phyloP scores from a whole-genome alignment of 2,329 filamentous ascomycete species.

The Gnomoniopsis smithogilvyi region DNA sequence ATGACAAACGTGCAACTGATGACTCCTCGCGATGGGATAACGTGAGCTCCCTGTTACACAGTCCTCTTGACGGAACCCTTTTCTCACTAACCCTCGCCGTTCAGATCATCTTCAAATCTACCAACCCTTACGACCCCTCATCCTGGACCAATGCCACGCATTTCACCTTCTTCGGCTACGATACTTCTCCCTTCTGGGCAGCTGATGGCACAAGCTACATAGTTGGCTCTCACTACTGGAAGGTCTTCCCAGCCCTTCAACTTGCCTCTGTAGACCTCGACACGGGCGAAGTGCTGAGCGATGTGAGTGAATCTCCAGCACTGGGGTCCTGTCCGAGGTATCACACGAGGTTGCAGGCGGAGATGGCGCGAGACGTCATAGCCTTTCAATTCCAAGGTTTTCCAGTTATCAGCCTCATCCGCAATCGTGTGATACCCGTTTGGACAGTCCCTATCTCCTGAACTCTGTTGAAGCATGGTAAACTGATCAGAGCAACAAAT shows the following conservation, averaged over 20 bases:
- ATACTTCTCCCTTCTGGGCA: constrained; percentile 55
- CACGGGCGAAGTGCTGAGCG: constrained; percentile 33
- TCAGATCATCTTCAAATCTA: constrained; percentile 41
- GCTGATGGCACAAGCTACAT: constrained; percentile 52
- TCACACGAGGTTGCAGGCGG: too few relatives aligned
- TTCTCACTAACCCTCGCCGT: background rate
- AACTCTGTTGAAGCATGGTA: too few relatives aligned
- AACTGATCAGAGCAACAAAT: too few relatives aligned
- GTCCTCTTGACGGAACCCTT: background rate
- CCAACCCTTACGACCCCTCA: constrained; percentile 36
- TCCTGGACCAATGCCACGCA: constrained; percentile 47
- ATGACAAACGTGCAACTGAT: constrained; percentile 30
- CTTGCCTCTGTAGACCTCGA: constrained; percentile 36
- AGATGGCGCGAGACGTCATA: too few relatives aligned
- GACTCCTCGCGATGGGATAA: constrained; percentile 37
- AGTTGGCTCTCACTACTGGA: constrained; percentile 36
- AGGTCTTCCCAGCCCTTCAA: constrained; percentile 37
- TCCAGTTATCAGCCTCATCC: too few relatives aligned
- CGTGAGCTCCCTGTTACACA: constrained; percentile 14
- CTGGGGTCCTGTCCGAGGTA: too few relatives aligned
- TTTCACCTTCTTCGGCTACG: constrained; percentile 49
- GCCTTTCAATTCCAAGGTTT: too few relatives aligned
- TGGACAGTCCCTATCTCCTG: too few relatives aligned
- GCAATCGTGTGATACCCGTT: too few relatives aligned
- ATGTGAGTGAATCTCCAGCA: constrained; percentile 11